Conservation (phyloP, 805 yeast genomes). For the Saccharomycopsis malanga region DNA sequence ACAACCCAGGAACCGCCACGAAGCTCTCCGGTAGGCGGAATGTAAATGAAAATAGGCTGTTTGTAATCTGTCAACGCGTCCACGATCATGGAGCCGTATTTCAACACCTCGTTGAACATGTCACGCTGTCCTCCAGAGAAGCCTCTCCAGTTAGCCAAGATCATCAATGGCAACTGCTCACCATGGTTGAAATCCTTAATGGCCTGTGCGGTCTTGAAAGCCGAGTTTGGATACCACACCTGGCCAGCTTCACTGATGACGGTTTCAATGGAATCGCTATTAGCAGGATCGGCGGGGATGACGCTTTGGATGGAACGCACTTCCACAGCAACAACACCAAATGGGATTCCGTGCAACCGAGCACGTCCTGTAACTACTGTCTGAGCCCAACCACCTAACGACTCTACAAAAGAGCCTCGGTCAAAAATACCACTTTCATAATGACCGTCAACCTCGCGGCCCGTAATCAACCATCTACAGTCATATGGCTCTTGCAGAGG, state of each 20-base stretch:
- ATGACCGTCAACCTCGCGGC: constrained; percentile 60
- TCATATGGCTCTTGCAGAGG: constrained; percentile 68
- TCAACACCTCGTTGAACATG: constrained; percentile 97
- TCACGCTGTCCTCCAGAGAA: constrained; percentile 99
- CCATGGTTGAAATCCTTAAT: constrained; percentile 96
- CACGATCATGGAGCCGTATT: constrained; percentile 94
- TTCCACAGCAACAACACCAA: constrained; percentile 97
- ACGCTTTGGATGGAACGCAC: constrained; percentile 84
- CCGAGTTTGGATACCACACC: constrained; percentile 99
- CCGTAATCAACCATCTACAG: constrained; percentile 91
- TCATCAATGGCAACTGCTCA: constrained; percentile 95
- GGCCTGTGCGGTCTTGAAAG: constrained; percentile 98
- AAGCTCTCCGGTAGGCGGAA: constrained; percentile 96
- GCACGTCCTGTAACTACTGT: constrained; percentile 99
- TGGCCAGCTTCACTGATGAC: constrained; percentile 95
- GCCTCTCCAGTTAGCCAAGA: constrained; percentile 99
- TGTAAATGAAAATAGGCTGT: constrained; percentile 94
- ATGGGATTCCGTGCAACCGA: constrained; percentile 96
- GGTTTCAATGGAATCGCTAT: constrained; percentile 86
- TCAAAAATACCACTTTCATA: constrained; percentile 90
- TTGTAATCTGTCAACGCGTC: constrained; percentile 94
- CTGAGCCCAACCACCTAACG: constrained; percentile 96
- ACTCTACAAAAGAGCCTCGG: constrained; percentile 88
- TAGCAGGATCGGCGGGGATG: constrained; percentile 97
- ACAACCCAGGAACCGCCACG: constrained; percentile 99